A percentile compares a stretch with the other conserved stretches of the same genome.
phyloP scores from a whole-genome alignment of 768 basidiomycete genomes.

The Leccinum pellstonianum region DNA sequence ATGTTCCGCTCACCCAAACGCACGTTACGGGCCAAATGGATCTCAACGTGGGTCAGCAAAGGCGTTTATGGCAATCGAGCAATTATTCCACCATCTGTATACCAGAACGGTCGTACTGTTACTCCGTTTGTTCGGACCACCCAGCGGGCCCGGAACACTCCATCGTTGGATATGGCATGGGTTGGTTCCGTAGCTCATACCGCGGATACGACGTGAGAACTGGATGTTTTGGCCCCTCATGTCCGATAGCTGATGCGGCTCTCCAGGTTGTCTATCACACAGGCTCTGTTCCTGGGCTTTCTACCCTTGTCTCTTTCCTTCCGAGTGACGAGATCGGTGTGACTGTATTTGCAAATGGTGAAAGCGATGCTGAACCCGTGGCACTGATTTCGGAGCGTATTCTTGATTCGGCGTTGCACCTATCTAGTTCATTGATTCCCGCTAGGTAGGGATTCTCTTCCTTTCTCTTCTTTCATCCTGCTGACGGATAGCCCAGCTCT shows the following conservation, averaged over 20 bases:
- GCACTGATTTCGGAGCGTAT: constrained; percentile 16
- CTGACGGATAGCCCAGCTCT: constrained; percentile 1
- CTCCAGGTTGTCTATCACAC: constrained; percentile 35
- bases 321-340: constrained; percentile 39
- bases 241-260: neutral
- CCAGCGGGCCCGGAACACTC: constrained; percentile 23
- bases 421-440: neutral
- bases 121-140: constrained; percentile 21
- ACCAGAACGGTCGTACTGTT: constrained; percentile 33
- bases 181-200: constrained; percentile 41
- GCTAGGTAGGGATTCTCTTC: constrained; percentile 6
- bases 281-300: constrained; percentile 37
- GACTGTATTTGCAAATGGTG: constrained; percentile 34
- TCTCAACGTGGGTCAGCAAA: constrained; percentile 32
- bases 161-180: constrained; percentile 40
- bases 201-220: constrained; percentile 40
- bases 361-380: constrained; percentile 15
- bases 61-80: constrained; percentile 33
- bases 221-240: neutral
- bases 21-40: constrained; percentile 33
- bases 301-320: constrained; percentile 32
- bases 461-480: neutral
- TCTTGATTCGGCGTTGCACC: constrained; percentile 23
- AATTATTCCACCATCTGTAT: constrained; percentile 33
- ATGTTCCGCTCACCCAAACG: too few relatives aligned